Evolutionary conservation across 2,329 filamentous ascomycete species (phyloP).

Genomic region (Paracamarosporium sp.): DNA sequence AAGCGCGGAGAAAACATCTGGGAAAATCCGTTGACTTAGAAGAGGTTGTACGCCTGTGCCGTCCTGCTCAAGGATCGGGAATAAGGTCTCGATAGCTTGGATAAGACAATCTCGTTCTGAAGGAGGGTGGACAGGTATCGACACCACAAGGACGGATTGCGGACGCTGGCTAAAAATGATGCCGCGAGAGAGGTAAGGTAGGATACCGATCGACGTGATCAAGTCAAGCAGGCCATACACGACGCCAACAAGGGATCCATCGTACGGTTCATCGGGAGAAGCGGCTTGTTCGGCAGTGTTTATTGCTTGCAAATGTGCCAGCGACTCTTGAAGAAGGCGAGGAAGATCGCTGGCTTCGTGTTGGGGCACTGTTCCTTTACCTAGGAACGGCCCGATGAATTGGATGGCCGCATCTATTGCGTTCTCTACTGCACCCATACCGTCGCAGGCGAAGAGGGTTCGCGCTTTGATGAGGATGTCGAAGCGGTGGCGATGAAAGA

Average conservation of each 20-base stretch:
- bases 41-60: conserved; percentile 45
- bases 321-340: conserved; percentile 33
- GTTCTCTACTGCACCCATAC: conserved; percentile 39
- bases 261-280: conserved; percentile 44
- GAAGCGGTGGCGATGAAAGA: conserved; percentile 33
- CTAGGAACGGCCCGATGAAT: conserved; percentile 39
- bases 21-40: conserved; percentile 40
- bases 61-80: conserved; percentile 33
- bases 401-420: conserved; percentile 41
- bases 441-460: neutral
- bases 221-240: conserved; percentile 49
- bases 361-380: conserved; percentile 17
- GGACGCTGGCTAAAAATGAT: conserved; percentile 43
- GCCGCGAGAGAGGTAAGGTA: conserved; percentile 42
- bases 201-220: conserved; percentile 38
- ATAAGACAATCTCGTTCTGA: conserved; percentile 20
- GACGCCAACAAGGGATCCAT: conserved; percentile 45
- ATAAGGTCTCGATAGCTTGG: conserved; percentile 21
- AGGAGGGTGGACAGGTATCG: conserved; percentile 15
- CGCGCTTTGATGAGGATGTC: conserved; percentile 15
- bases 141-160: conserved; percentile 36
- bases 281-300: conserved; percentile 40
- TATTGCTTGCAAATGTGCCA: conserved; percentile 40
- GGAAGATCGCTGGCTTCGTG: conserved; percentile 16
- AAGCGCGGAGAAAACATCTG: conserved; percentile 43